Percentiles rank a stretch among this genome's conserved stretches.
phyloP scores from a whole-genome alignment of 2,329 filamentous ascomycete genomes.

The Raffaelea arxii region DNA sequence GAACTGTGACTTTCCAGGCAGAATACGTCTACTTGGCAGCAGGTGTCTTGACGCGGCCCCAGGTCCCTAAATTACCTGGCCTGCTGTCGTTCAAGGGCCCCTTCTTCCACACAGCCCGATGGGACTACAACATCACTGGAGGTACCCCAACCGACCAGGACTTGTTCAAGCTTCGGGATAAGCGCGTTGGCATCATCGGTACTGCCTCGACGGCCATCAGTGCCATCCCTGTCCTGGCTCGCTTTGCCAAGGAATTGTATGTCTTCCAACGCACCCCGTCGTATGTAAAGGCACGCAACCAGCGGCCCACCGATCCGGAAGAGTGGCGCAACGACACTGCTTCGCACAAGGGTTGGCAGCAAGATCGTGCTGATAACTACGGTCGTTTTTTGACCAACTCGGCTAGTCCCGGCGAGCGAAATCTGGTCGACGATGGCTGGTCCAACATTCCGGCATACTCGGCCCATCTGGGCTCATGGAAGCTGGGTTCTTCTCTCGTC shows the following conservation, averaged over 20 bases:
- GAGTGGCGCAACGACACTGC: slow-evolving; percentile 22
- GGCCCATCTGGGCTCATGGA: slow-evolving; percentile 23
- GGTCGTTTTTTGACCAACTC: slow-evolving; percentile 24
- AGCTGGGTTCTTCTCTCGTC: slow-evolving; percentile 19
- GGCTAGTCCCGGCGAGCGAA: slow-evolving; percentile 20
- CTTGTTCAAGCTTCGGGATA: slow-evolving; percentile 34
- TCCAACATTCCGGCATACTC: slow-evolving; percentile 27
- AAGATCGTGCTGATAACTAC: slow-evolving; percentile 34
- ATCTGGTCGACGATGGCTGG: slow-evolving; percentile 43
- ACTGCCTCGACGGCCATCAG: slow-evolving; percentile 40
- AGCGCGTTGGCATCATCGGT: slow-evolving; percentile 38
- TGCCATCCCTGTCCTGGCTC: slow-evolving; percentile 32
- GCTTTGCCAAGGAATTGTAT: slow-evolving; percentile 38
- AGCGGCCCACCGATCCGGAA: slow-evolving; percentile 29
- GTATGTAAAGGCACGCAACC: slow-evolving; percentile 26
- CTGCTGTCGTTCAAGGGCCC: slow-evolving; percentile 50
- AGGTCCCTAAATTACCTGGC: slow-evolving; percentile 42
- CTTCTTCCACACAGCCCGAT: slow-evolving; percentile 49
- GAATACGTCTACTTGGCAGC: slow-evolving; percentile 29
- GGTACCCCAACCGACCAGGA: slow-evolving; percentile 26
- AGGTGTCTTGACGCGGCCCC: slow-evolving; percentile 24
- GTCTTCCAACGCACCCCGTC: slow-evolving; percentile 49
- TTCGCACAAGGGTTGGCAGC: slow-evolving; percentile 36
- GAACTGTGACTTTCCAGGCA: slow-evolving; percentile 23
- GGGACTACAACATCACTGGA: slow-evolving; percentile 33